Conservation (phyloP, 179 eudicot species). For the Dionaea muscipula region DNA sequence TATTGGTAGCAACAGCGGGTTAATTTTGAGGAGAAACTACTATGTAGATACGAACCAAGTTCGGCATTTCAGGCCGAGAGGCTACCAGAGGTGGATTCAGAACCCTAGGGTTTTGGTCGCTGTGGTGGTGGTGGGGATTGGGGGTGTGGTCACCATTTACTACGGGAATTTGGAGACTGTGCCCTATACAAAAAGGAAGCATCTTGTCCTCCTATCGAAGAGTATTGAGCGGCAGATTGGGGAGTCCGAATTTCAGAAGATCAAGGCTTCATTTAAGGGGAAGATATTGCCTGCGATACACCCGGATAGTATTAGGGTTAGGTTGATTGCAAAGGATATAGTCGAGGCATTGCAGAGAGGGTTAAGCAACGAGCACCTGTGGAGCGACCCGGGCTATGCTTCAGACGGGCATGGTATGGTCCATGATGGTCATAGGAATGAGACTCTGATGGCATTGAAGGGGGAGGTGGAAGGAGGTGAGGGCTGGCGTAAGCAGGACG, state of each 20-base stretch:
- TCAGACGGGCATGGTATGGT: constrained; percentile 21
- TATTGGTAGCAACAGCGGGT: too few species aligned
- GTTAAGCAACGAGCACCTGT: constrained; percentile 51
- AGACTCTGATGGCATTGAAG: constrained; percentile 28
- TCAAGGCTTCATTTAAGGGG: constrained; percentile 41
- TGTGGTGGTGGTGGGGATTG: constrained; percentile 39
- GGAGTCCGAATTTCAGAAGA: constrained; percentile 39
- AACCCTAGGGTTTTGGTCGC: constrained; percentile 35
- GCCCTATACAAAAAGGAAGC: constrained; percentile 73
- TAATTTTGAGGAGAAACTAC: constrained; percentile 27
- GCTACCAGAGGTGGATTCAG: constrained; percentile 30
- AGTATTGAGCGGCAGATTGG: constrained; percentile 41
- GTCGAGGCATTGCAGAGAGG: constrained; percentile 69
- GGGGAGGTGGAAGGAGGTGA: constrained; percentile 22
- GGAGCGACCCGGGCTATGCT: constrained; percentile 56
- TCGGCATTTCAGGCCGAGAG: constrained; percentile 43
- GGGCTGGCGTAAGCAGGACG: constrained; percentile 47
- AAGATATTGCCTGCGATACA: constrained; percentile 62
- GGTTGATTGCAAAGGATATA: constrained; percentile 54
- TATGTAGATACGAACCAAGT: constrained; percentile 44
- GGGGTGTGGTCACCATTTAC: constrained; percentile 41
- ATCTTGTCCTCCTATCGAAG: constrained; percentile 50
- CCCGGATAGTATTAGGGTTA: constrained; percentile 65
- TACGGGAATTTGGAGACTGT: constrained; percentile 59
- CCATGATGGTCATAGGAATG: constrained; percentile 12